phyloP scores from a whole-genome alignment of 192 early-diverging fungal species.

The Umbelopsis isabellina region DNA sequence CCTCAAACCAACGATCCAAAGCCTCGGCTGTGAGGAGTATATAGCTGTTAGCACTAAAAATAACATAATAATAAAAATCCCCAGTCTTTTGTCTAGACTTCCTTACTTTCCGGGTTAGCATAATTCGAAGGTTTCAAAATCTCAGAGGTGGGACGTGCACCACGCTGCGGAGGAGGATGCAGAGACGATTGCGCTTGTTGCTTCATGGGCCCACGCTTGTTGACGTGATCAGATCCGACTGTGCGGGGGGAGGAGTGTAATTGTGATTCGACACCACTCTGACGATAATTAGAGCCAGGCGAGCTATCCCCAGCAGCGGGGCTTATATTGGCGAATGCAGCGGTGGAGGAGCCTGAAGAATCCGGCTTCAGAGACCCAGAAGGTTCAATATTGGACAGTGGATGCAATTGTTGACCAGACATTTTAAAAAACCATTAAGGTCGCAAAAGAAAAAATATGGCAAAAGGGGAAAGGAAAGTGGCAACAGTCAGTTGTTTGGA shows the following conservation, averaged over 20 bases:
- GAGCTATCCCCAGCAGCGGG: neutral
- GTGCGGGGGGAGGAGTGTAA: neutral
- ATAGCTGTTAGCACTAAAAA: neutral
- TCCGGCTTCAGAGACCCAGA: constrained; percentile 1
- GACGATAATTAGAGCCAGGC: neutral
- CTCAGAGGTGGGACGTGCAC: constrained; percentile 38
- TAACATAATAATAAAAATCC: neutral
- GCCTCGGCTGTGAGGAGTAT: constrained; percentile 50
- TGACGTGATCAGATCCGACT: neutral
- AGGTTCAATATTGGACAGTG: neutral
- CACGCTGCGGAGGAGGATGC: constrained; percentile 22
- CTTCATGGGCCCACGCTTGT: neutral
- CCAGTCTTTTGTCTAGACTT: neutral
- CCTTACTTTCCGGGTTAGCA: constrained; percentile 37
- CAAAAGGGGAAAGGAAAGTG: constrained; percentile 1
- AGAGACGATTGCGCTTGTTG: neutral
- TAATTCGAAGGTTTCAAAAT: constrained; percentile 35
- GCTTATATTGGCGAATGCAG: neutral
- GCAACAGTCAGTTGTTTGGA: neutral
- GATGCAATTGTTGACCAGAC: constrained; percentile 19
- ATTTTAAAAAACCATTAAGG: constrained; percentile 11
- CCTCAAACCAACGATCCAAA: constrained; percentile 91
- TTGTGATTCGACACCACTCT: neutral
- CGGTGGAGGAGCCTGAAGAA: neutral
- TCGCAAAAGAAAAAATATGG: too few species aligned